Base-by-base conservation (phyloP, 1,139 yeast genomes). In the Debaryomyces nepalensis region DNA sequence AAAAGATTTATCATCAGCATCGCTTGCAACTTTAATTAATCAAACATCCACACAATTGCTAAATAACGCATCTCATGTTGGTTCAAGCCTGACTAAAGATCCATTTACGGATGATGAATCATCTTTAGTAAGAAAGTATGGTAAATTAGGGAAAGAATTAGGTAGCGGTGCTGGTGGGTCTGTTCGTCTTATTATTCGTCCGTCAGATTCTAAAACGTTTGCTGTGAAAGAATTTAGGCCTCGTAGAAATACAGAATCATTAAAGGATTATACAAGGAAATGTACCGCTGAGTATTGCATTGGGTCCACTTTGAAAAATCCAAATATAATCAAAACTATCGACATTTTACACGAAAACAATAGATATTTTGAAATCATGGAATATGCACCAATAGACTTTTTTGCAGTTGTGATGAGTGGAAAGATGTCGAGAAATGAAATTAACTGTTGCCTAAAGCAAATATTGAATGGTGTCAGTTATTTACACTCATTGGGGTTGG, bases 121-220 rank as follows among this genome's bases (percentile, higher is more conserved):
- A n/a, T 79, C 82, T 2, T 70, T 87, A 45, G 86, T 82, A 18
- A 86, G 84, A 53, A 87, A 91, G 60, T 95, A 93, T 64, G 96
- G 96, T 47, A 87, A 85, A 53, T 72, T 91, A 50, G 97, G 97
- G 40, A 87, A 88, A 51, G 84, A 87, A 47, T 71, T 95, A 52
- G 99, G 99, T 21, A 85, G 96, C 21, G 99, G 99, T 27, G 99
- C 99, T 3, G 99, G 99, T 37, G 99, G 99, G 4, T 86, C 95
- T 1, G 99, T 95, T 11, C 82, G 95, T 46, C 73, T 93, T 42
- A 82, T 95, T 57, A 83, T 81, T 42, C 79, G 98, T 49, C 82
- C 93, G 2, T 75, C 87, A 5, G 98, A 93, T 63, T 75, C 79
- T 32, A 84, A 86, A 44, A 82, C 95, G 1, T 93, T 93, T 70